A percentile compares a stretch with the other conserved stretches of the same genome.
phyloP scores from a whole-genome alignment of 805 yeast species.

The Saccharomycopsis lassenensis region DNA sequence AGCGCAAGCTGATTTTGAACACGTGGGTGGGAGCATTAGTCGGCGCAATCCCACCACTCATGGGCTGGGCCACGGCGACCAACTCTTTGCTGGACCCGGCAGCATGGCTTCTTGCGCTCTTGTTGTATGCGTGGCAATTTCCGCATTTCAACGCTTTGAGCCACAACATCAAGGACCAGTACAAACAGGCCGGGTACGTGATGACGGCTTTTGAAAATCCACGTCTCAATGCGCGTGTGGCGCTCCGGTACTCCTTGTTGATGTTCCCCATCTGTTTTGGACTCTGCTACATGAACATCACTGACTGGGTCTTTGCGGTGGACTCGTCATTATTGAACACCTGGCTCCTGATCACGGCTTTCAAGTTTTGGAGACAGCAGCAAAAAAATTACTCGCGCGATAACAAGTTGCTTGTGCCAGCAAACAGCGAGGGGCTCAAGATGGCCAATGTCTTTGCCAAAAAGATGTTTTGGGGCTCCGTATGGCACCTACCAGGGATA shows the following conservation, averaged over 20 bases:
- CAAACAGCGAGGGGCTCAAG: constrained; percentile 31
- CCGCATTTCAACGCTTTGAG: constrained; percentile 93
- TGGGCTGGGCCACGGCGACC: constrained; percentile 95
- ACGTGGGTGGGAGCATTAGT: constrained; percentile 99
- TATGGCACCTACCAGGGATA: constrained; percentile 87
- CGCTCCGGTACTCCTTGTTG: constrained; percentile 76
- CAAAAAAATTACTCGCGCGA: constrained; percentile 39
- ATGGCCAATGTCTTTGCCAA: constrained; percentile 64
- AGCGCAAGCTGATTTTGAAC: constrained; percentile 72
- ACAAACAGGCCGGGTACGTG: constrained; percentile 89
- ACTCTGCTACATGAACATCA: constrained; percentile 62
- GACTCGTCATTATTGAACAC: constrained; percentile 78
- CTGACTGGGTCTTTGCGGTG: constrained; percentile 70
- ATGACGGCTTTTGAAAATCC: constrained; percentile 96
- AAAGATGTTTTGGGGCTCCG: constrained; percentile 87
- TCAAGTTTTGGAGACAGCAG: constrained; percentile 80
- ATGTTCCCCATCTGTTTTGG: constrained; percentile 94
- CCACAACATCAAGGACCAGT: constrained; percentile 80
- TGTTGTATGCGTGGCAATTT: constrained; percentile 95
- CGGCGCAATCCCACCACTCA: constrained; percentile 95
- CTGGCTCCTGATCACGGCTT: constrained; percentile 77
- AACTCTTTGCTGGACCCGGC: constrained; percentile 64
- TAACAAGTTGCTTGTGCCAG: constrained; percentile 26
- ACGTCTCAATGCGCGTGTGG: constrained; percentile 82
- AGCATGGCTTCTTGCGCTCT: constrained; percentile 86